Percentiles rank a stretch among this genome's conserved stretches.
These are phyloP conservation scores for Candida boleticola DNA, from an alignment of 805 yeast genomes.

Conservation along the genomic window DNA sequence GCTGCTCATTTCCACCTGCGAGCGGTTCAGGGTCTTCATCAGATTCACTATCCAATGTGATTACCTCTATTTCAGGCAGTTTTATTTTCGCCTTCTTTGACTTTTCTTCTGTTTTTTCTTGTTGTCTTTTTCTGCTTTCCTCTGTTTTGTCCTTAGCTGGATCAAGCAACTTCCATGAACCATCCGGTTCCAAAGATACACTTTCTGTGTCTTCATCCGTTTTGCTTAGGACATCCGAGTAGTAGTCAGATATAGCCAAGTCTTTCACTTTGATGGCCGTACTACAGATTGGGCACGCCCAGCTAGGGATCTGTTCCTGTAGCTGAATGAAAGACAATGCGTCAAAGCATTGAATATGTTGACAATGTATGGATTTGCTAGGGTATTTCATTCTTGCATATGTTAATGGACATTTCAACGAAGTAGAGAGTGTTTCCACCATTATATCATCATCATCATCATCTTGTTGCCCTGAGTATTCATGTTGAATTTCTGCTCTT, in stretches of 20 bases:
- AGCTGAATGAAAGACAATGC: slow-evolving; percentile 68
- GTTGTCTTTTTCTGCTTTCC: slow-evolving; percentile 13
- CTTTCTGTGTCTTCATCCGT: slow-evolving; percentile 59
- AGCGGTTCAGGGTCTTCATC: slow-evolving; percentile 35
- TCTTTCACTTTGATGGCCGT: slow-evolving; percentile 49
- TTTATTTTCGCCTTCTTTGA: slow-evolving; percentile 13
- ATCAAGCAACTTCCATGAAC: slow-evolving; percentile 57
- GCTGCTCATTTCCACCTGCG: too few species aligned
- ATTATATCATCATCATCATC: slow-evolving; percentile 46
- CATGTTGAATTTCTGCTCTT: slow-evolving; percentile 40
- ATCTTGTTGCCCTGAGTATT: slow-evolving; percentile 20
- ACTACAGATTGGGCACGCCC: slow-evolving; percentile 88
- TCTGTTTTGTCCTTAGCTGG: slow-evolving; percentile 22
- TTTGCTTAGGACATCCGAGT: slow-evolving; percentile 54
- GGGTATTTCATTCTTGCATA: slow-evolving; percentile 71
- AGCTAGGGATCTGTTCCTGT: slow-evolving; percentile 77
- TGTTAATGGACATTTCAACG: slow-evolving; percentile 78
- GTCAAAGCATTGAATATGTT: slow-evolving; percentile 88
- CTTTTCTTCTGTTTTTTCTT: slow-evolving; percentile 10
- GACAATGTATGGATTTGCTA: slow-evolving; percentile 64
- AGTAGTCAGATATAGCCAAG: slow-evolving; percentile 73
- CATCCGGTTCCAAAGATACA: slow-evolving; percentile 68
- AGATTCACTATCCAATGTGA: slow-evolving; percentile 50
- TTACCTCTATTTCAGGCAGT: slow-evolving; percentile 36
- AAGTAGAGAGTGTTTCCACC: slow-evolving; percentile 61